phyloP scores from a whole-genome alignment of 2,329 filamentous ascomycete species.

The Myriangium duriaei region DNA sequence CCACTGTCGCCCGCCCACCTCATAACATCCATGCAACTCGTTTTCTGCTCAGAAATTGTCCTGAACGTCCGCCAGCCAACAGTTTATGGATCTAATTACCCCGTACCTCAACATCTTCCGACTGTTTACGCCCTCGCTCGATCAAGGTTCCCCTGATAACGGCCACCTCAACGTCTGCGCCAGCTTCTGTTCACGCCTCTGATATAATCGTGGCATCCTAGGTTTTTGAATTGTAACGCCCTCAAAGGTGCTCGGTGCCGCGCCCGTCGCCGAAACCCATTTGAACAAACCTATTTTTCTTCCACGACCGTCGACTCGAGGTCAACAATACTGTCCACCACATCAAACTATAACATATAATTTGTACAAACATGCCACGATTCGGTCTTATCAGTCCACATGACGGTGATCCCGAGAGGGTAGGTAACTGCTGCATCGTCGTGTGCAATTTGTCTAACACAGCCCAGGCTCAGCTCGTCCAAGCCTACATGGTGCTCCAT shows the following conservation, averaged over 20 bases:
- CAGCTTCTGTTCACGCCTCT: not conserved
- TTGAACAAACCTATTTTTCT: too few species aligned
- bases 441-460: not conserved
- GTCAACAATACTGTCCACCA: too few species aligned
- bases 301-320: too few species aligned
- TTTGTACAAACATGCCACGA: constrained; percentile 5
- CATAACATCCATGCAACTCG: not conserved
- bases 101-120: not conserved
- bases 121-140: constrained; percentile 1
- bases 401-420: constrained; percentile 7
- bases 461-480: constrained; percentile 17
- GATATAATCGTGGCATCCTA: not conserved
- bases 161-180: not conserved
- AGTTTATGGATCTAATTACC: not conserved
- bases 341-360: too few species aligned
- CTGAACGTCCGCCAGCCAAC: not conserved
- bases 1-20: not conserved
- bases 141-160: constrained; percentile 6
- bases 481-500: constrained; percentile 28
- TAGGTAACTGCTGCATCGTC: not conserved
- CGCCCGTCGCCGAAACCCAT: too few species aligned
- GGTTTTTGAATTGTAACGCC: too few species aligned
- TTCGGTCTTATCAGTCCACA: constrained; percentile 7
- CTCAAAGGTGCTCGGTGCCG: too few species aligned
- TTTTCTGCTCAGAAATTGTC: not conserved